Base-by-base conservation (phyloP, 768 basidiomycete genomes). In the Termitomyces sp. region DNA sequence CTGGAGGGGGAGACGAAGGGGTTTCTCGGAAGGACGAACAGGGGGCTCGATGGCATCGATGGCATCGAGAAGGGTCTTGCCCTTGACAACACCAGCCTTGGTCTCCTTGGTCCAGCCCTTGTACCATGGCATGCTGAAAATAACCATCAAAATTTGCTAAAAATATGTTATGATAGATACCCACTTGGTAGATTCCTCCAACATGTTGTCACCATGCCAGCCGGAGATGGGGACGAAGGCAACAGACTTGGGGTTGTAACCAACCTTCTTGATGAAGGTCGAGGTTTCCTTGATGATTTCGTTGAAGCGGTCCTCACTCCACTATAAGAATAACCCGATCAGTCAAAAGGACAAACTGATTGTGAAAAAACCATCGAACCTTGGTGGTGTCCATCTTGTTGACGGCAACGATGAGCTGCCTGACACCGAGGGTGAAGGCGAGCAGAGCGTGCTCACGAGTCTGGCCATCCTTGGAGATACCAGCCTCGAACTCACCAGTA, bases 361-460 rank as follows among this genome's bases (percentile, higher is more conserved):
- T 40, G 4, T 3, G 20, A 28, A 22, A 24, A 36, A 12, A 5
- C 32, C 38, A 36, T 70, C 76, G 14, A 56, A 89, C 92, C 82
- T 96, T 96, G 77, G 92, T 94, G 66, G 96, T 98, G 83, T 99
- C 97, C 97, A 98, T 99, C 86, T 99, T 99, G 91, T 99, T 99
- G 81, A 98, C 89, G 68, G 95, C 94, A 62, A 99, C 95, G 73
- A 99, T 98, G 78, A 99, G 92, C 81, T 99, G 97, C 77, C 94
- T 87, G 76, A 99, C 97, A 88, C 97, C 97, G 69, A 98, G 94
- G 69, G 97, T 99, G 87, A 97, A 98, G 72, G 96, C 95, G 73
- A 98, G 86, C 67, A 99, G 91, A 66, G 97, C 97, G 83, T 99
- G 97, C 86, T 99, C 97, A 81, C 97, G 93, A 70, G 97, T 98